Percentiles rank a stretch among this genome's conserved stretches.
Conservation (phyloP, 352 stramenopile species). For the Phytopythium boreale region DNA sequence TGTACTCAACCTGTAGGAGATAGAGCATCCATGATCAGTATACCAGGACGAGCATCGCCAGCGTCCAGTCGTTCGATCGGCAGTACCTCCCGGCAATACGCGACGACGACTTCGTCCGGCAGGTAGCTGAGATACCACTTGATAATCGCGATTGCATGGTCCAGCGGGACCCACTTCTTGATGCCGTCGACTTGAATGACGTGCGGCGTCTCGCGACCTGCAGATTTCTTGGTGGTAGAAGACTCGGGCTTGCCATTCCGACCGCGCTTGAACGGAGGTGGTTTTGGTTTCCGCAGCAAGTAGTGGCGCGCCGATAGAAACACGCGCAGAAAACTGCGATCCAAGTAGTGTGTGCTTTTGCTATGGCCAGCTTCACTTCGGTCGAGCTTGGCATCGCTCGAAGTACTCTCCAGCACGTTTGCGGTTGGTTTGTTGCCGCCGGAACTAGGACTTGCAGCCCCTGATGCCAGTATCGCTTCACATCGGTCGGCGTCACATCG, state of each 20-base stretch:
- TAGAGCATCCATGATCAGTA: neutral
- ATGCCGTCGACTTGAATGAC: constrained; percentile 47
- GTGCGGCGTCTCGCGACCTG: constrained; percentile 17
- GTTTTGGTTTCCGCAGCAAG: constrained; percentile 28
- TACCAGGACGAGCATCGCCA: neutral
- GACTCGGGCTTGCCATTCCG: neutral
- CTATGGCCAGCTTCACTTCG: neutral
- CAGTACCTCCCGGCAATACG: constrained; percentile 60
- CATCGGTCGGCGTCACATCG: constrained; percentile 7
- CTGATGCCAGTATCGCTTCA: neutral
- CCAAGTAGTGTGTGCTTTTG: constrained; percentile 23
- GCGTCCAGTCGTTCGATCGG: neutral
- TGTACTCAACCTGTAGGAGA: constrained; percentile 52
- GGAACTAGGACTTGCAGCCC: neutral
- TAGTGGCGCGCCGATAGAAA: constrained; percentile 58
- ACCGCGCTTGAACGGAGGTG: constrained; percentile 8
- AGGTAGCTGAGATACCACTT: constrained; percentile 69
- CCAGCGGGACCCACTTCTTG: constrained; percentile 60
- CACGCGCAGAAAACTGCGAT: constrained; percentile 62
- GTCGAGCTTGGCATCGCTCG: neutral
- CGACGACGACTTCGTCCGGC: constrained; percentile 43
- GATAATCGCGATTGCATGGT: constrained; percentile 52
- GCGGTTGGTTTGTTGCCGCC: neutral
- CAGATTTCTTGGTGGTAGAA: neutral
- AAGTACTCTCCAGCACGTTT: neutral